phyloP scores from a whole-genome alignment of 768 basidiomycete species.

The Termitomyces sp. region DNA sequence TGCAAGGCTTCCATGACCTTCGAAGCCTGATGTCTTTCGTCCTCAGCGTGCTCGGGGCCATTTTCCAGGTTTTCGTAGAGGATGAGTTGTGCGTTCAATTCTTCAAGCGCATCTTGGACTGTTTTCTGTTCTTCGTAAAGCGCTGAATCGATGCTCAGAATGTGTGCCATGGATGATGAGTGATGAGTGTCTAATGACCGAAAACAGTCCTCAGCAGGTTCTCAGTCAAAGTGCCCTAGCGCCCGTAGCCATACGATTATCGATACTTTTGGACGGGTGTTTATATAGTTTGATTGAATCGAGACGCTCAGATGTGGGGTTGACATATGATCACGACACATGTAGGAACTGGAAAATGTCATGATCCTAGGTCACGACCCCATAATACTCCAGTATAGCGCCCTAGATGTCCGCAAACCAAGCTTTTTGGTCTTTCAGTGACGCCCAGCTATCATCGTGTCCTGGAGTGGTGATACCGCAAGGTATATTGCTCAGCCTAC shows the following conservation, averaged over 20 bases:
- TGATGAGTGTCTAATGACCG: not conserved
- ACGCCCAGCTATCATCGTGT: conserved; percentile 52
- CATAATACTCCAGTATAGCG: conserved; percentile 18
- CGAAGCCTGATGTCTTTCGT: not conserved
- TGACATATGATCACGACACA: not conserved
- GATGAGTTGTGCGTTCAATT: not conserved
- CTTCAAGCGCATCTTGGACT: no score
- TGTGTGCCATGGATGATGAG: not conserved
- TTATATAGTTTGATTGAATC: no score
- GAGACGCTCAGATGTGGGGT: no score
- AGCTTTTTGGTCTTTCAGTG: conserved; percentile 46
- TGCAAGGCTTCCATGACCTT: not conserved
- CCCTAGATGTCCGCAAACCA: conserved; percentile 52
- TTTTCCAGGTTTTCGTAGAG: not conserved
- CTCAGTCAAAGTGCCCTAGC: not conserved
- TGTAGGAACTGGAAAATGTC: not conserved
- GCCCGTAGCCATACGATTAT: no score
- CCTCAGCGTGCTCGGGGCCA: not conserved
- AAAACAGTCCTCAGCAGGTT: not conserved
- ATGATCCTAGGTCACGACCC: no score
- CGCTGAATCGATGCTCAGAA: not conserved
- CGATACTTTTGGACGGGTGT: no score
- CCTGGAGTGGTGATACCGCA: conserved; percentile 29
- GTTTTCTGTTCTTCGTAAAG: not conserved
- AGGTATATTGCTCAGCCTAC: conserved; percentile 23